Evolutionary conservation across 441 rosid genomes (phyloP).

Genomic region (Eugenia klotzschiana): DNA sequence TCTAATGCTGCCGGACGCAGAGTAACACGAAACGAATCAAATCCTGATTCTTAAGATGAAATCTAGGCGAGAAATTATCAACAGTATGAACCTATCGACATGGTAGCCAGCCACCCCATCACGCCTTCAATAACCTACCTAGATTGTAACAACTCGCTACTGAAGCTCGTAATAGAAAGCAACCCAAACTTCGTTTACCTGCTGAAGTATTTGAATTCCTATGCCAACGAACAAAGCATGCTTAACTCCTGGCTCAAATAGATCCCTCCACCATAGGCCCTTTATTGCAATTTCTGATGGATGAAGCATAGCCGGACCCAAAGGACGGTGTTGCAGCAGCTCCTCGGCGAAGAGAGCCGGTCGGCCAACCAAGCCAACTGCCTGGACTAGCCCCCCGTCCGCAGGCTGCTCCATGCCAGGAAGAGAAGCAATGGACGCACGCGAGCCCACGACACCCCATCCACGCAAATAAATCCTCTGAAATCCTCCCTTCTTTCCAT

Average conservation of each 20-base stretch:
- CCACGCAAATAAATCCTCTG: constrained; percentile 74
- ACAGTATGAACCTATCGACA: neutral
- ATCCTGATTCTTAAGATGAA: neutral
- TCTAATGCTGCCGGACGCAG: neutral
- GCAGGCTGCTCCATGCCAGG: constrained; percentile 31
- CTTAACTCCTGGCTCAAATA: constrained; percentile 68
- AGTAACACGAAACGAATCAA: neutral
- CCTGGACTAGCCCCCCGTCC: constrained; percentile 43
- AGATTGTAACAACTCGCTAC: neutral
- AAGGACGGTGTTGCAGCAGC: constrained; percentile 44
- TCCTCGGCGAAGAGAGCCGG: constrained; percentile 52
- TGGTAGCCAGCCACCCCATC: neutral
- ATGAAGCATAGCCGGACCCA: constrained; percentile 80
- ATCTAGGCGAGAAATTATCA: neutral
- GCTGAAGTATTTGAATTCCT: constrained; percentile 79
- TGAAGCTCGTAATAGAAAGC: neutral
- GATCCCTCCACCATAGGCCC: constrained; percentile 55
- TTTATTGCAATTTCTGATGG: constrained; percentile 43
- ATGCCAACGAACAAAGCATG: constrained; percentile 64
- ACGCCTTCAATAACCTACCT: neutral
- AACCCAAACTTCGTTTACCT: constrained; percentile 24
- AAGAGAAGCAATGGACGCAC: constrained; percentile 51
- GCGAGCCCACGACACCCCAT: constrained; percentile 44
- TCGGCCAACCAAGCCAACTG: constrained; percentile 71
- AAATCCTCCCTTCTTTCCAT: constrained; percentile 72